Evolutionary conservation across 1,284 basidiomycete genomes (phyloP).

Genomic region (Testicularia cyperi): DNA sequence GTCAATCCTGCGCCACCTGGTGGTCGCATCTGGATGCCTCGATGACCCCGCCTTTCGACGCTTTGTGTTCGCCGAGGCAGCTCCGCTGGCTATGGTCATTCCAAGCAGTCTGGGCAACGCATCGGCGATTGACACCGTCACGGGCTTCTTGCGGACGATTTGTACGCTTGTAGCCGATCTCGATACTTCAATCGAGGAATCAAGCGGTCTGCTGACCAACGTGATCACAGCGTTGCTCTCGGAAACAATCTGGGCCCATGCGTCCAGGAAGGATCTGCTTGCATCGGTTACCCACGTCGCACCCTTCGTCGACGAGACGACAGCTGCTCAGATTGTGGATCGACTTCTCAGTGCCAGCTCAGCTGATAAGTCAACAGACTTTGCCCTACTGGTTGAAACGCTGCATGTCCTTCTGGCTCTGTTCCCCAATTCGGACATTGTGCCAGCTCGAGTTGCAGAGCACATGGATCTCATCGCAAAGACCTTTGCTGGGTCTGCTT

Average conservation of each 20-base stretch:
- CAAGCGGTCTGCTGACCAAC: neutral
- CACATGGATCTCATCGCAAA: too few species aligned
- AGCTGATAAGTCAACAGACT: too few species aligned
- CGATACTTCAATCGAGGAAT: neutral
- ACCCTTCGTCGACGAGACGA: too few species aligned
- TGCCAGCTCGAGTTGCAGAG: too few species aligned
- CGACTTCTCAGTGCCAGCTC: too few species aligned
- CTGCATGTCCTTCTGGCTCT: neutral
- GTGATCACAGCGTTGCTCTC: neutral
- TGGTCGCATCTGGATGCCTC: neutral
- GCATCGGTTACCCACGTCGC: too few species aligned
- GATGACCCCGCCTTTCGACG: neutral
- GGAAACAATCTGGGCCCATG: too few species aligned
- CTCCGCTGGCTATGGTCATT: neutral
- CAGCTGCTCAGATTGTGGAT: too few species aligned
- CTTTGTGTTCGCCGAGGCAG: neutral
- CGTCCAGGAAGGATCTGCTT: too few species aligned
- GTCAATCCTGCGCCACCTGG: neutral
- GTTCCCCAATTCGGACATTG: slow-evolving; percentile 1
- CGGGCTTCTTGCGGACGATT: neutral
- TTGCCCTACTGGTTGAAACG: neutral
- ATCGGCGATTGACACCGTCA: neutral
- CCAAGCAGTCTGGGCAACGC: too few species aligned
- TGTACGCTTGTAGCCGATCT: neutral
- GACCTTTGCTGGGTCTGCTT: too few species aligned